Base-by-base conservation (phyloP, 2,329 filamentous ascomycete genomes). In the Epichloe sp. region DNA sequence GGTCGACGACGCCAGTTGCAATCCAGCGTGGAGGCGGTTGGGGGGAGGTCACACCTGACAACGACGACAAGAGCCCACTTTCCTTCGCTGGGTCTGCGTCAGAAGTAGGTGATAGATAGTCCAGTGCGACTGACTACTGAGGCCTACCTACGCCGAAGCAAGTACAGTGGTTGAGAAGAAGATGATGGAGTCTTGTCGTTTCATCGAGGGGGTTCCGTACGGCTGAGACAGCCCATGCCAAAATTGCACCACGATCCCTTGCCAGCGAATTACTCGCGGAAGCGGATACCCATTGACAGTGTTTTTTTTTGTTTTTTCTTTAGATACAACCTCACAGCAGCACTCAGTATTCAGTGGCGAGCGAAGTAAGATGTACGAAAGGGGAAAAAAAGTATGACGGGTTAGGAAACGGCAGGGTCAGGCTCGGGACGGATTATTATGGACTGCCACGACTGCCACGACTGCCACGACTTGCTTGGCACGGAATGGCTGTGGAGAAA, bases 131-230 rank as follows among this genome's bases (percentile, higher is more conserved):
- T 26, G 47, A 31, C 31, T 10, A 31, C 31, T 31, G 31, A 52
- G 5, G 46, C 23, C 37, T 31, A 4, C 34, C 47, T 46, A 41
- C 48, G 49, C 53, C 44, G 48, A 50, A 51, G 54, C 54, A 47
- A 54, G 52, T 52, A 37, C 31, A 48, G 31, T 47, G 34, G 51
- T 54, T 49, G 48, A 51, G 49, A 48, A 53, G 52, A 54, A 53
- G 49, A 52, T 52, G 53, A 52, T 52, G 42, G 38, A 52, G 46
- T 52, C 38, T 52, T 51, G 51, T 53, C 52, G 58, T 58, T 59
- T 59, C 61, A 62, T 62, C 55, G 57, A 58, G 55, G 56, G 56
- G 55, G 35, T 51, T 46, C 31, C 17, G 23, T 44, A 48, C 23
- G 54, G 52, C 55, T 51, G 53, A 54, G 54, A 54, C 55, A 55